Base-by-base conservation (phyloP, 768 basidiomycete species). In the Panellus pusillus region DNA sequence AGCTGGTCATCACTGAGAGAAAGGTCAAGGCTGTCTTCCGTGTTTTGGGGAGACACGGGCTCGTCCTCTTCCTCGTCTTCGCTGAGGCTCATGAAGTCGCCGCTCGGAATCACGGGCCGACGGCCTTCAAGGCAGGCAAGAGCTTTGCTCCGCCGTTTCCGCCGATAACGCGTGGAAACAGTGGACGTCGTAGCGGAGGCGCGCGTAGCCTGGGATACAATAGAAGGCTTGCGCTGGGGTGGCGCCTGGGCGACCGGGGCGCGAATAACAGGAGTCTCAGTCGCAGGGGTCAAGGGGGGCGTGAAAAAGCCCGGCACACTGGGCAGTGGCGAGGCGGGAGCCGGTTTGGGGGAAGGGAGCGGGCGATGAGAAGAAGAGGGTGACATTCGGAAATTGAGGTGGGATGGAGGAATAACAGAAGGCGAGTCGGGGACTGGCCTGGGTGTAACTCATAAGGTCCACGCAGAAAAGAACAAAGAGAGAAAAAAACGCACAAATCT, bases 91-190 rank as follows among this genome's bases (percentile, higher is more conserved):
- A 80, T 80, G 58, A 80, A 80, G 61, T 79, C 76, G 8, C 63
- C 29, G 66, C 65, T 15, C 47, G 59, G 15, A 1, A 36, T 19
- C 7, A 18, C 57, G 20, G 54, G 59, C 0, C 59, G 54, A 24
- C 77, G 73, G 13, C 79, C 79, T 53, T 80, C 79, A 15, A 81
- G 72, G 28, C 73, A 72, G 0, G 77, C 79, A 9, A 80, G 74
- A 0, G 79, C 79, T 11, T 76, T 73, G 56, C 66, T 70, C 7
- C 74, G 71, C 41, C 76, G 72, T 45, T 62, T 68, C 42, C 68
- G 69, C 4, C 72, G 75, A 8, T 67, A 68, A 59, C 65, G 14
- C 48, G 60, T 27, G 47, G 58, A 37, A 58, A 58, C 50, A 41
- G 53, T 50, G 29, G 60, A 43, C 31, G 47, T 53, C 44, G 62